These are phyloP conservation scores for Yarrowia alimentaria DNA, from an alignment of 805 yeast species.

Conservation along the genomic window DNA sequence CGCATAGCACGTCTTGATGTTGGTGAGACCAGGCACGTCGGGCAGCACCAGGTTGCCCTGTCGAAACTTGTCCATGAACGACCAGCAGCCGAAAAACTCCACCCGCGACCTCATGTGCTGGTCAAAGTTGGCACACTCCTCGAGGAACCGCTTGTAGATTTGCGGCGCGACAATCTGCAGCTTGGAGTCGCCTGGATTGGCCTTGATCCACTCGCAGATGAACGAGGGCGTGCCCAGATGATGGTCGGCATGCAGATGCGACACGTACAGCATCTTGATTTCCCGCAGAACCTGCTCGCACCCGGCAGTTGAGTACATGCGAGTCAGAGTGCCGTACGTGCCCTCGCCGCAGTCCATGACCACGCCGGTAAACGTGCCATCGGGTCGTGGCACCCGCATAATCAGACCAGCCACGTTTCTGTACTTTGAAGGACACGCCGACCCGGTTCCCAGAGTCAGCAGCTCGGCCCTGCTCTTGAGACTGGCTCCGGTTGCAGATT, in stretches of 20 bases:
- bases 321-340: constrained; percentile 66
- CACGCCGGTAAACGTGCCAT: constrained; percentile 40
- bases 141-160: constrained; percentile 63
- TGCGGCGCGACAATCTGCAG: constrained; percentile 71
- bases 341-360: constrained; percentile 96
- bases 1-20: constrained; percentile 66
- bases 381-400: constrained; percentile 59
- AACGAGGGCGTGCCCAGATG: constrained; percentile 80
- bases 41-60: not conserved
- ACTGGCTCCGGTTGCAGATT: not conserved
- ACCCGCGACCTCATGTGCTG: constrained; percentile 41
- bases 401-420: constrained; percentile 83
- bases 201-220: constrained; percentile 59
- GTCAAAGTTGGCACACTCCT: constrained; percentile 53
- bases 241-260: constrained; percentile 97
- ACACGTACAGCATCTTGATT: constrained; percentile 62
- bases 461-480: constrained; percentile 45
- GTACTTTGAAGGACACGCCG: constrained; percentile 79
- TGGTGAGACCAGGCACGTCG: constrained; percentile 3
- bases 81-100: constrained; percentile 59
- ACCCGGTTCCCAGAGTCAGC: constrained; percentile 86
- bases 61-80: constrained; percentile 41
- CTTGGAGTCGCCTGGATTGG: constrained; percentile 31
- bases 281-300: constrained; percentile 53
- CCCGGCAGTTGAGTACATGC: constrained; percentile 56